These are phyloP conservation scores for Hypoxylon rickii DNA, from an alignment of 495 filamentous ascomycete genomes.

Conservation along the genomic window DNA sequence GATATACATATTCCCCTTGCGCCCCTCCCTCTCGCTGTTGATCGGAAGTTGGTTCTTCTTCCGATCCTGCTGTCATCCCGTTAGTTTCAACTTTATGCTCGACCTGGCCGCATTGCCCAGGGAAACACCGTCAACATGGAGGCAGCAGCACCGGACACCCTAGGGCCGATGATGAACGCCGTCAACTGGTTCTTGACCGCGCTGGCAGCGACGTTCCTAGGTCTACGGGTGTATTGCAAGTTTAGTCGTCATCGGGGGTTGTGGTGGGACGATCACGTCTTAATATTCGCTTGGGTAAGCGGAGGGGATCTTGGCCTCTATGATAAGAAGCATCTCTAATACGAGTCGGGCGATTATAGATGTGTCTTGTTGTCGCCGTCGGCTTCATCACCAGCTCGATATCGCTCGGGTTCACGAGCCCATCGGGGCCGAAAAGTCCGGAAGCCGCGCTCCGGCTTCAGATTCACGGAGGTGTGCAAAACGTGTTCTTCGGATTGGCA, in stretches of 20 bases:
- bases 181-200: constrained; percentile 42
- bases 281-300: constrained; percentile 47
- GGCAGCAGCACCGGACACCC: not conserved
- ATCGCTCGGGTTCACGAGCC: constrained; percentile 25
- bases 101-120: not conserved
- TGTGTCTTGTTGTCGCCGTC: constrained; percentile 22
- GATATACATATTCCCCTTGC: constrained; percentile 18
- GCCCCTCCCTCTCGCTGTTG: constrained; percentile 7
- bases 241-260: constrained; percentile 30
- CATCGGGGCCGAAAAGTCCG: constrained; percentile 7
- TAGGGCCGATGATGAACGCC: constrained; percentile 47
- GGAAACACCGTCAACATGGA: constrained; percentile 9
- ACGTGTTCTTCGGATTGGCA: constrained; percentile 29
- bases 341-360: constrained; percentile 1
- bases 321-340: constrained; percentile 3
- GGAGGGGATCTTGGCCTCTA: not conserved
- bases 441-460: constrained; percentile 15
- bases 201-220: constrained; percentile 39
- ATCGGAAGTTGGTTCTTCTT: not conserved
- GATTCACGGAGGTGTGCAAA: constrained; percentile 34
- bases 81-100: constrained; percentile 1
- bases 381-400: constrained; percentile 27
- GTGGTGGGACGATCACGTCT: constrained; percentile 44
- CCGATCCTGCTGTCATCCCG: constrained; percentile 14
- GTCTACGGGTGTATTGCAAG: constrained; percentile 40